phyloP scores from a whole-genome alignment of 2,329 filamentous ascomycete species.

The Xylariaceae sp. region DNA sequence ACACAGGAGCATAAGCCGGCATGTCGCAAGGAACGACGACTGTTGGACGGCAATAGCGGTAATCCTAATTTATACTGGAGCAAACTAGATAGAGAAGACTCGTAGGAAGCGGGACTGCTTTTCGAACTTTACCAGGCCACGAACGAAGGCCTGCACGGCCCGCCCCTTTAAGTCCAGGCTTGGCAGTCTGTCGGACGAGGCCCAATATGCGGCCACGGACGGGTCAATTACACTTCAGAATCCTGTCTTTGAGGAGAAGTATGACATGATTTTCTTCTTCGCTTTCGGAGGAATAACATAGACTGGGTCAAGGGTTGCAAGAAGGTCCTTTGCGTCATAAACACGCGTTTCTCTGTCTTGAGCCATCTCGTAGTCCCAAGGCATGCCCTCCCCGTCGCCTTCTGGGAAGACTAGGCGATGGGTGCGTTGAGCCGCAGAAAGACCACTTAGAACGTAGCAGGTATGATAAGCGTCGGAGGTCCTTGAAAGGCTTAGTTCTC shows the following conservation, averaged over 20 bases:
- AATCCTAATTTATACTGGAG: constrained; percentile 1
- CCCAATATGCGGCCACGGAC: constrained; percentile 34
- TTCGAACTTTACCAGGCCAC: constrained; percentile 8
- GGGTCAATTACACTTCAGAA: constrained; percentile 42
- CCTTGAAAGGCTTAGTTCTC: constrained; percentile 40
- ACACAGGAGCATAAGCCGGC: constrained; percentile 18
- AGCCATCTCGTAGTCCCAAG: constrained; percentile 39
- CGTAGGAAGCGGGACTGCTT: constrained; percentile 17
- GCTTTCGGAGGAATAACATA: constrained; percentile 76
- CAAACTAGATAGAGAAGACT: constrained; percentile 9
- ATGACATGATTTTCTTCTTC: constrained; percentile 62
- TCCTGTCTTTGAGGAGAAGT: constrained; percentile 59
- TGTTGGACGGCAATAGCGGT: constrained; percentile 21
- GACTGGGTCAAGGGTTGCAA: constrained; percentile 74
- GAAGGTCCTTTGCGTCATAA: constrained; percentile 68
- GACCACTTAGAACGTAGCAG: constrained; percentile 83
- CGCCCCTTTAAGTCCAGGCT: constrained; percentile 26
- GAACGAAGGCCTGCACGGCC: constrained; percentile 17
- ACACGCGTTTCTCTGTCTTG: constrained; percentile 55
- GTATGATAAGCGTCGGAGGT: constrained; percentile 87
- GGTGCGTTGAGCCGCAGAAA: constrained; percentile 77
- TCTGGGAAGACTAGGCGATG: constrained; percentile 35
- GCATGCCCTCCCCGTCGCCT: constrained; percentile 42
- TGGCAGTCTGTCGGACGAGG: constrained; percentile 30
- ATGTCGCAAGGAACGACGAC: constrained; percentile 13